Evolutionary conservation across 106 monocot species (phyloP).

Genomic region (Vanilla planifolia): DNA sequence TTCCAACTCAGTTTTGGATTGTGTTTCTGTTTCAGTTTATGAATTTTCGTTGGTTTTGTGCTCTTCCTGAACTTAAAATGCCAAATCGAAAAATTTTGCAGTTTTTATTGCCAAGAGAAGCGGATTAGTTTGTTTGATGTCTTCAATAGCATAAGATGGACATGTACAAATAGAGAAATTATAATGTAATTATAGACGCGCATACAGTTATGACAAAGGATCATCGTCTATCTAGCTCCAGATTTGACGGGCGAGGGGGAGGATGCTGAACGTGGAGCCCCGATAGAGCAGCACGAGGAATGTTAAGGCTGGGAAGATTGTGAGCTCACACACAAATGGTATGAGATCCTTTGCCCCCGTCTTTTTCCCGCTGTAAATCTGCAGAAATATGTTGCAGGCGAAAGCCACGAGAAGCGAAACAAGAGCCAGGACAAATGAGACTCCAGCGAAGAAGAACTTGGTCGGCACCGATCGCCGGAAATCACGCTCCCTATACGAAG

Average conservation of each 20-base stretch:
- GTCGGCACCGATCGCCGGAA: conserved; percentile 21
- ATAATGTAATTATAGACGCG: too few species aligned
- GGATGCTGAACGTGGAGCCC: conserved; percentile 9
- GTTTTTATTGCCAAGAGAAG: too few species aligned
- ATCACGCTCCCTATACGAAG: conserved; percentile 19
- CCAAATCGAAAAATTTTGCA: too few species aligned
- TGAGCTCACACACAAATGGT: conserved; percentile 25
- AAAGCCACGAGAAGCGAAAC: conserved; percentile 18
- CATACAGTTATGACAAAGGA: too few species aligned
- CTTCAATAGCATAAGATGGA: too few species aligned
- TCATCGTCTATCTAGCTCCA: conserved; percentile 6
- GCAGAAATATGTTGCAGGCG: conserved; percentile 28
- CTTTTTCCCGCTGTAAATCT: conserved; percentile 10
- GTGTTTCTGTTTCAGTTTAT: too few species aligned
- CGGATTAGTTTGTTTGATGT: too few species aligned
- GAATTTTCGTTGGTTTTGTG: too few species aligned
- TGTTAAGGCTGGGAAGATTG: conserved; percentile 10
- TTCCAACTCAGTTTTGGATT: too few species aligned
- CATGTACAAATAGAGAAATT: too few species aligned
- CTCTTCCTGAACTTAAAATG: too few species aligned
- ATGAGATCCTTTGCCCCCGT: not conserved
- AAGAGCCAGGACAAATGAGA: conserved; percentile 18
- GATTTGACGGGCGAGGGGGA: conserved; percentile 6
- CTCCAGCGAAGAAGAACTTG: conserved; percentile 22
- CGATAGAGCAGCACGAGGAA: conserved; percentile 13